Evolutionary conservation across 2,329 filamentous ascomycete species (phyloP).

Genomic region (Pleoardoris graminearum): DNA sequence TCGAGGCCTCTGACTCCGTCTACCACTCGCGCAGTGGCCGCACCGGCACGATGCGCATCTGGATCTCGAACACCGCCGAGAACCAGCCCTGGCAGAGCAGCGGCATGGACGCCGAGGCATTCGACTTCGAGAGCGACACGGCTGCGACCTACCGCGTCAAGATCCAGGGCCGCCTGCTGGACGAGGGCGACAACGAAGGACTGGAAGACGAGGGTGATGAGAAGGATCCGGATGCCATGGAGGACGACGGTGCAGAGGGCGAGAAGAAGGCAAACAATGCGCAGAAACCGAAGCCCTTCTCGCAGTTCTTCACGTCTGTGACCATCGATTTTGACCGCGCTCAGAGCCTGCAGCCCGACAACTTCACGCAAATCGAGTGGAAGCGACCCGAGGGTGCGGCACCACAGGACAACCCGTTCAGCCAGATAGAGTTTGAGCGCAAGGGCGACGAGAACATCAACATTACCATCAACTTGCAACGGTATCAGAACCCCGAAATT

Average conservation of each 20-base stretch:
- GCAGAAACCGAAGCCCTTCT: slow-evolving; percentile 60
- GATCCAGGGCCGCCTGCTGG: slow-evolving; percentile 84
- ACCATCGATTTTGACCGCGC: slow-evolving; percentile 63
- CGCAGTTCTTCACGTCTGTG: slow-evolving; percentile 81
- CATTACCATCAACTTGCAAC: slow-evolving; percentile 81
- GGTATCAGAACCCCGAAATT: slow-evolving; percentile 84
- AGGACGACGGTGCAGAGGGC: slow-evolving; percentile 57
- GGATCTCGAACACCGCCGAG: slow-evolving; percentile 93
- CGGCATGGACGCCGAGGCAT: slow-evolving; percentile 70
- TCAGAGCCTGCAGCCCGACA: slow-evolving; percentile 67
- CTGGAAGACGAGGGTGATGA: slow-evolving; percentile 37
- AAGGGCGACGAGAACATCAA: slow-evolving; percentile 92
- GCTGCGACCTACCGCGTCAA: slow-evolving; percentile 86
- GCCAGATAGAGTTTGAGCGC: slow-evolving; percentile 87
- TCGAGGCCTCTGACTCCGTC: slow-evolving; percentile 85
- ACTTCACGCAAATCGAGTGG: slow-evolving; percentile 75
- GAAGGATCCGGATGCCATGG: slow-evolving; percentile 59
- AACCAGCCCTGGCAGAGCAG: slow-evolving; percentile 90
- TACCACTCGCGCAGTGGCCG: slow-evolving; percentile 75
- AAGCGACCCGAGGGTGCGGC: slow-evolving; percentile 72
- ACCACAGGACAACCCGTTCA: slow-evolving; percentile 75
- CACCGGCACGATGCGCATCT: slow-evolving; percentile 84
- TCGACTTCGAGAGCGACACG: slow-evolving; percentile 77
- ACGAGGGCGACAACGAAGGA: slow-evolving; percentile 47
- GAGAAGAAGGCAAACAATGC: slow-evolving; percentile 28